Conservation (phyloP, 352 stramenopile genomes). For the Blastocystis sp. region DNA sequence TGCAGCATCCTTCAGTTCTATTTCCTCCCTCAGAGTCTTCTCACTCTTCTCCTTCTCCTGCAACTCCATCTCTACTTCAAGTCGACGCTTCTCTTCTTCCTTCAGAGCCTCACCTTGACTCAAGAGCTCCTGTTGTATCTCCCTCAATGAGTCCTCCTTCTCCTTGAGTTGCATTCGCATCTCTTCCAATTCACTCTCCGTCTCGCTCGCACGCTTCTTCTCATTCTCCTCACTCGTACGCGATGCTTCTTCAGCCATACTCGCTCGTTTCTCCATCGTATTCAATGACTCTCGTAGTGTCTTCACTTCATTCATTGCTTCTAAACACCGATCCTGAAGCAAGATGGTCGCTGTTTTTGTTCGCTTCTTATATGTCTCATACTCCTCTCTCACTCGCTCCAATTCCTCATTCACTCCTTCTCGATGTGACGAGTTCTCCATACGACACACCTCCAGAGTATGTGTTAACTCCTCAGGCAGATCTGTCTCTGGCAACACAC, state of each 20-base stretch:
- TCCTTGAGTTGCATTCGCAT: neutral
- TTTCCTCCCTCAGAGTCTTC: neutral
- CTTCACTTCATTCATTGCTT: neutral
- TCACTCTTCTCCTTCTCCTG: neutral
- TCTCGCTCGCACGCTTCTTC: neutral
- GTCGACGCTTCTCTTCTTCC: neutral
- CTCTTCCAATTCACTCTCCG: neutral
- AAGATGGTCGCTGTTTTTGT: slow-evolving; percentile 39
- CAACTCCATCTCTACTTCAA: neutral
- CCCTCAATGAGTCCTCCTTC: neutral
- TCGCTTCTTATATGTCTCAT: slow-evolving; percentile 32
- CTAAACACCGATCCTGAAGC: slow-evolving; percentile 8
- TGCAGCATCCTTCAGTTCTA: neutral
- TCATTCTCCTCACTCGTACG: neutral
- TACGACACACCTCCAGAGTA: neutral
- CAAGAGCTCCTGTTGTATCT: neutral
- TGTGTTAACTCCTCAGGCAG: slow-evolving; percentile 33
- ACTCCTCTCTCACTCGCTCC: neutral
- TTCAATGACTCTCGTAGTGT: neutral
- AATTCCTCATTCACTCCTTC: neutral
- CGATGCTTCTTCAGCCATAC: neutral
- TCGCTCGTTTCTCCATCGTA: neutral
- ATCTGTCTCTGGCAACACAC: neutral
- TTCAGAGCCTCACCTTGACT: neutral
- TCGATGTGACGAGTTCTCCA: neutral